A percentile compares a stretch with the other conserved stretches of the same genome.
These are phyloP conservation scores for Penicillium antarcticum DNA, from an alignment of 495 filamentous ascomycete species.

Conservation along the genomic window DNA sequence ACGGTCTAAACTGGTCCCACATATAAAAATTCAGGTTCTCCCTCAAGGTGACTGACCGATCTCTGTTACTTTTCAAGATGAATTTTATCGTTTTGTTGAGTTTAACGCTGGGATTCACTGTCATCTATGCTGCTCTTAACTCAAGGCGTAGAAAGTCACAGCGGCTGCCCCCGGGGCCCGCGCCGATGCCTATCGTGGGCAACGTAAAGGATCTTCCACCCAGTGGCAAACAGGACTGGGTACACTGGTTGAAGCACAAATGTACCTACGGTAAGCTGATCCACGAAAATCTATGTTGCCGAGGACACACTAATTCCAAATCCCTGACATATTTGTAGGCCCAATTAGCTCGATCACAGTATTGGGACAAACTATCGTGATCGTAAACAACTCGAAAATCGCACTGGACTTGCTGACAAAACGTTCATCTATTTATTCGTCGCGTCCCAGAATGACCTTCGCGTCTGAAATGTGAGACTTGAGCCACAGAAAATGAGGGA, in stretches of 20 bases:
- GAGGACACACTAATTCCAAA: not conserved
- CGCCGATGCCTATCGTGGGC: conserved; percentile 4
- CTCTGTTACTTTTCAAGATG: too few relatives aligned
- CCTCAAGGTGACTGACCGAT: too few relatives aligned
- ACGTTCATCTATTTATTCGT: conserved; percentile 37
- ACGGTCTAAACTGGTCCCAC: too few relatives aligned
- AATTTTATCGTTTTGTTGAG: too few relatives aligned
- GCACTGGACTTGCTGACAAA: conserved; percentile 43
- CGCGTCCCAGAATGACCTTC: conserved; percentile 32
- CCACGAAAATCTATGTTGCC: not conserved
- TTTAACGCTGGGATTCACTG: too few relatives aligned
- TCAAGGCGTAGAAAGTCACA: not conserved
- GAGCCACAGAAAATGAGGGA: too few relatives aligned
- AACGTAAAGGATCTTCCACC: conserved; percentile 9
- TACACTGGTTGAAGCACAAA: conserved; percentile 15
- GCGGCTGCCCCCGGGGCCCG: conserved; percentile 7
- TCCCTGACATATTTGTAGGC: conserved; percentile 10
- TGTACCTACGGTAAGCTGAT: conserved; percentile 2
- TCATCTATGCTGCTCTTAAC: too few relatives aligned
- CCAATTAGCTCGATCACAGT: conserved; percentile 48
- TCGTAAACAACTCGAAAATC: conserved; percentile 37
- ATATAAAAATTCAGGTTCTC: too few relatives aligned
- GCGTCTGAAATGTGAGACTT: conserved; percentile 30
- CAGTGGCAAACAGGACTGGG: conserved; percentile 6
- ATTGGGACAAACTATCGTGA: conserved; percentile 43